These are phyloP conservation scores for Sclerotinia glacialis DNA, from an alignment of 2,329 filamentous ascomycete genomes.

Conservation along the genomic window DNA sequence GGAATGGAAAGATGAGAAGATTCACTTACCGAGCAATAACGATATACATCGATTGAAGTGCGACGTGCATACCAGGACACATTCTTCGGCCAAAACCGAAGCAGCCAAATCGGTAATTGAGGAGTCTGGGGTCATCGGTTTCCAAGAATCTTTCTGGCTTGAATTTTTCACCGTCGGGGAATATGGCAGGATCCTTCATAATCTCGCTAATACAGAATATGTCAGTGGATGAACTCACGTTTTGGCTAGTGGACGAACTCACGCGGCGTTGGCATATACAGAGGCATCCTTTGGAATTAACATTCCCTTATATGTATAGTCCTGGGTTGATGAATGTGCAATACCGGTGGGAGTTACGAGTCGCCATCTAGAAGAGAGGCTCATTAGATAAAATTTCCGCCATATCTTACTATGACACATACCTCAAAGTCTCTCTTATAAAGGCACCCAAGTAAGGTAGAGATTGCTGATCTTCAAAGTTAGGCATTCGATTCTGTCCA, in stretches of 20 bases:
- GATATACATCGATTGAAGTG: constrained; percentile 4
- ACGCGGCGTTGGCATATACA: constrained; percentile 5
- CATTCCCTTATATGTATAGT: constrained; percentile 1
- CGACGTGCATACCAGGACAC: constrained; percentile 4
- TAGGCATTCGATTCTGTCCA: not conserved
- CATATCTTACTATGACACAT: not conserved
- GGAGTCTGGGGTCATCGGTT: not conserved
- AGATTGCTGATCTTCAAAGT: not conserved
- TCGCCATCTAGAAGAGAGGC: not conserved
- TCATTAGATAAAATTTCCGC: not conserved
- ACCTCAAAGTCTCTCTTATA: not conserved
- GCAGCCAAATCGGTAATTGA: constrained; percentile 1
- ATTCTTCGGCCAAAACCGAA: constrained; percentile 3
- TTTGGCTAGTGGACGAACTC: not conserved
- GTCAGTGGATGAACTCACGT: not conserved
- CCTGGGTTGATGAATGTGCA: not conserved
- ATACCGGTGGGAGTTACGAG: not conserved
- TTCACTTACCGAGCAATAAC: constrained; percentile 1
- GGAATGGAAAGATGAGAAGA: not conserved
- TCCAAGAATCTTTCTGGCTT: not conserved
- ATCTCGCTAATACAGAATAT: not conserved
- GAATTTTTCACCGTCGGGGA: not conserved
- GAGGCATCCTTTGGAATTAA: constrained; percentile 1
- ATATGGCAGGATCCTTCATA: not conserved
- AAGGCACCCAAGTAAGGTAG: not conserved